These are phyloP conservation scores for Candida multigemmis DNA, from an alignment of 805 yeast species.

Conservation along the genomic window DNA sequence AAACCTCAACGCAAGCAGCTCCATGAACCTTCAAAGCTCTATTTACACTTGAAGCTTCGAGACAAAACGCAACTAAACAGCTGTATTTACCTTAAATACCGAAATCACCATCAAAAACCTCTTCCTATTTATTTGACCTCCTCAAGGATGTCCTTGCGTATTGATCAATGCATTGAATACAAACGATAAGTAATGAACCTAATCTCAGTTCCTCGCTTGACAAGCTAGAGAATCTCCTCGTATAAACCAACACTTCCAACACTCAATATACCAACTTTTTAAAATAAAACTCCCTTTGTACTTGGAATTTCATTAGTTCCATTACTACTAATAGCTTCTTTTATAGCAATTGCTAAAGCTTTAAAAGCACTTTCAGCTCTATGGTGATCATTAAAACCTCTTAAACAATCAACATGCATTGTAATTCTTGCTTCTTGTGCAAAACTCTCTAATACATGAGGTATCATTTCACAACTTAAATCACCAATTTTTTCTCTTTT, in stretches of 20 bases:
- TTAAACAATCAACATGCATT: slow-evolving; percentile 84
- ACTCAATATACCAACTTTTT: slow-evolving; percentile 2
- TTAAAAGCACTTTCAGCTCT: slow-evolving; percentile 94
- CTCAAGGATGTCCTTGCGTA: too few relatives aligned
- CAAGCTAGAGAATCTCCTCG: too few relatives aligned
- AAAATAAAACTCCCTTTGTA: slow-evolving; percentile 89
- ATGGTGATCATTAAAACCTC: slow-evolving; percentile 96
- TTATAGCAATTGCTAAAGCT: slow-evolving; percentile 88
- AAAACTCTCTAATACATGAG: slow-evolving; percentile 92
- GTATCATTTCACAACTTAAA: slow-evolving; percentile 90
- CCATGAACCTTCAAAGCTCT: too few relatives aligned
- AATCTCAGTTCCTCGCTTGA: too few relatives aligned
- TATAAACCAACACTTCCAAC: not conserved
- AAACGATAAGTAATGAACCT: too few relatives aligned
- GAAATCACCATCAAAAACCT: too few relatives aligned
- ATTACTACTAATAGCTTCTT: slow-evolving; percentile 72
- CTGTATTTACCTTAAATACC: too few relatives aligned
- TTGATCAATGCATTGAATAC: too few relatives aligned
- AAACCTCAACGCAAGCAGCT: too few relatives aligned
- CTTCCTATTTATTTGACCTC: too few relatives aligned
- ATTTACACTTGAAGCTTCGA: too few relatives aligned
- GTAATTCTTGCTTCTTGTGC: slow-evolving; percentile 90
- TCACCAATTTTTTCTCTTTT: slow-evolving; percentile 92
- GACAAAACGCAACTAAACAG: too few relatives aligned
- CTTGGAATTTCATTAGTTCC: slow-evolving; percentile 92